Evolutionary conservation across 139 green algal species (phyloP), one percentile per base, ranked within the genome.

Genomic region (Edaphochlamys debaryana): DNA sequence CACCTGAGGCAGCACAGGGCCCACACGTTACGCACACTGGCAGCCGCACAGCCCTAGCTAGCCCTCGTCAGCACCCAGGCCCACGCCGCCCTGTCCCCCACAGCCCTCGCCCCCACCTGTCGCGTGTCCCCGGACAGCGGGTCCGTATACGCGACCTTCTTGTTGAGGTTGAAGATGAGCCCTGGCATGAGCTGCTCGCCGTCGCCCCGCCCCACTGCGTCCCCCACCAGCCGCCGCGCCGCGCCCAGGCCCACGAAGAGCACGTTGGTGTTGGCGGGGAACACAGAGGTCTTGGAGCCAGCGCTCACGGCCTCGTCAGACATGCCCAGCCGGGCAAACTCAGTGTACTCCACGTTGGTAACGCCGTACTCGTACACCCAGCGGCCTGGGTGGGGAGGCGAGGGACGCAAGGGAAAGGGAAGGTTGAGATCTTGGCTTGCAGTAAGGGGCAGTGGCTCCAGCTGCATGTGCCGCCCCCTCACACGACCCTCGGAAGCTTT

Each of bases 241-340:
- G 85, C 90, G 5, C 52, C 38, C 38, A 95, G 79, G 0, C 84
- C 93, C 19, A 99, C 89, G 71, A 97, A 99, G 25, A 99, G 90
- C 54, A 99, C 95, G 85, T 99, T 99, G 50, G 97, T 99, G 91
- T 99, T 99, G 71, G 97, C 97, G 20, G 97, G 97, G 84, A 97
- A 99, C 40, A 90, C 88, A 32, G 83, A 90, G 22, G 77, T 84
- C 66, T 67, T 84, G 29, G 42, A 62, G 74, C 50, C 32, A 19
- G 63, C 87, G 11, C 90, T 86, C 8, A 87, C 68, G 3, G 88
- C 82, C 78, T 90, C 77, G 86, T 99, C 97, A 5, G 7, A 85
- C 40, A 99, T 92, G 40, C 97, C 97, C 52, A 98, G 88, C 37
- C 92, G 86, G 67, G 96, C 93, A 84, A 99, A 99, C 90, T 99